Evolutionary conservation across 768 basidiomycete species (phyloP).

Genomic region (Russula brevipes): DNA sequence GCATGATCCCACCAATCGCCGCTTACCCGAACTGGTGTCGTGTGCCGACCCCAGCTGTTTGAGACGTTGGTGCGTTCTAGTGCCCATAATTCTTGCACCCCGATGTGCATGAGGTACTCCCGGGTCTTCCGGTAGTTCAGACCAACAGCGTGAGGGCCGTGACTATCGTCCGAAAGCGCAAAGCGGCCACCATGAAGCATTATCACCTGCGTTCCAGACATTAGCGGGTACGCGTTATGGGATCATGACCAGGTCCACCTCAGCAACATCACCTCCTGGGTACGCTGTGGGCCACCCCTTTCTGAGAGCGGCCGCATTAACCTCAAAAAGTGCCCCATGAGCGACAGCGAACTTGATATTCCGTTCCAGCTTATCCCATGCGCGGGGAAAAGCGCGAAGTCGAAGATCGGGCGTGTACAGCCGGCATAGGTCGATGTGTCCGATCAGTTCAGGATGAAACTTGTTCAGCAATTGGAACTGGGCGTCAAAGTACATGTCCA

Average conservation of each 20-base stretch:
- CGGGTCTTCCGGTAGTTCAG: constrained; percentile 69
- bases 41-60: constrained; percentile 45
- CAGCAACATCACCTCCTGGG: constrained; percentile 71
- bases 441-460: constrained; percentile 83
- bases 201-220: constrained; percentile 52
- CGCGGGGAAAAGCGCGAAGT: constrained; percentile 51
- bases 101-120: constrained; percentile 58
- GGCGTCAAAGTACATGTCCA: constrained; percentile 76
- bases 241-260: constrained; percentile 43
- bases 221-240: constrained; percentile 10
- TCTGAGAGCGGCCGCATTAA: constrained; percentile 87
- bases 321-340: constrained; percentile 91
- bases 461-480: constrained; percentile 67
- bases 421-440: constrained; percentile 90
- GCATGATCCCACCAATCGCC: constrained; percentile 54
- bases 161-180: constrained; percentile 92
- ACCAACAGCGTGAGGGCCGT: constrained; percentile 83
- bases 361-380: constrained; percentile 61
- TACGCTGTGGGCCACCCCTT: constrained; percentile 87
- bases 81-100: constrained; percentile 63
- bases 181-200: constrained; percentile 64
- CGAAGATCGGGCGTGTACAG: constrained; percentile 66
- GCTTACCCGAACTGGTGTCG: constrained; percentile 41
- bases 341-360: constrained; percentile 67
- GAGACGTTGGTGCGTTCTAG: constrained; percentile 39